Evolutionary conservation across 2,329 filamentous ascomycete genomes (phyloP).

Genomic region (Ophiostoma angusticollis): DNA sequence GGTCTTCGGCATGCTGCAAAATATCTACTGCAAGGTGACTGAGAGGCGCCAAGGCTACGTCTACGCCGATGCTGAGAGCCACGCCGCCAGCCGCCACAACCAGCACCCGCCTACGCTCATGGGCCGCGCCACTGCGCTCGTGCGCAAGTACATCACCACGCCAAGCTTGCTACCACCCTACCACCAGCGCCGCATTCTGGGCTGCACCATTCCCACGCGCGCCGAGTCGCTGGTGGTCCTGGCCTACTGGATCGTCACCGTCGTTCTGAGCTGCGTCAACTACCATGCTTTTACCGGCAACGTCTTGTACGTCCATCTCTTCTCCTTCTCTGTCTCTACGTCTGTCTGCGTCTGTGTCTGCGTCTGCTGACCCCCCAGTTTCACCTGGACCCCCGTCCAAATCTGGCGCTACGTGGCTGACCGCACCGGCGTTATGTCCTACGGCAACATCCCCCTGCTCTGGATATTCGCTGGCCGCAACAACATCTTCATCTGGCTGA

Average conservation of each 20-base stretch:
- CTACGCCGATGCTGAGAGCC: slow-evolving; percentile 6
- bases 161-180: slow-evolving; percentile 11
- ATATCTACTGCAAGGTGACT: slow-evolving; percentile 1
- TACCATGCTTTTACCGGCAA: slow-evolving; percentile 1
- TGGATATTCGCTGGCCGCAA: slow-evolving; percentile 51
- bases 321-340: not conserved
- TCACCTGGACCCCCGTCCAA: not conserved
- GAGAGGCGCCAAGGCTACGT: slow-evolving; percentile 8
- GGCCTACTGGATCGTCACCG: slow-evolving; percentile 11
- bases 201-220: slow-evolving; percentile 15
- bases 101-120: no score
- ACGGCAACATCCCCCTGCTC: slow-evolving; percentile 12
- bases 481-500: slow-evolving; percentile 52
- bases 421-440: slow-evolving; percentile 13
- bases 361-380: not conserved
- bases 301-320: slow-evolving; percentile 4
- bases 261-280: slow-evolving; percentile 7
- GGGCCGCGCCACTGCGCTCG: not conserved
- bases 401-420: slow-evolving; percentile 12
- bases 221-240: slow-evolving; percentile 12
- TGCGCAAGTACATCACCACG: slow-evolving; percentile 10
- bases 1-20: slow-evolving; percentile 10
- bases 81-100: not conserved
- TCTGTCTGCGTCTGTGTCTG: not conserved
- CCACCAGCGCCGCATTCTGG: slow-evolving; percentile 10